phyloP scores from a whole-genome alignment of 257 asterid species.

The Primulina tabacum region DNA sequence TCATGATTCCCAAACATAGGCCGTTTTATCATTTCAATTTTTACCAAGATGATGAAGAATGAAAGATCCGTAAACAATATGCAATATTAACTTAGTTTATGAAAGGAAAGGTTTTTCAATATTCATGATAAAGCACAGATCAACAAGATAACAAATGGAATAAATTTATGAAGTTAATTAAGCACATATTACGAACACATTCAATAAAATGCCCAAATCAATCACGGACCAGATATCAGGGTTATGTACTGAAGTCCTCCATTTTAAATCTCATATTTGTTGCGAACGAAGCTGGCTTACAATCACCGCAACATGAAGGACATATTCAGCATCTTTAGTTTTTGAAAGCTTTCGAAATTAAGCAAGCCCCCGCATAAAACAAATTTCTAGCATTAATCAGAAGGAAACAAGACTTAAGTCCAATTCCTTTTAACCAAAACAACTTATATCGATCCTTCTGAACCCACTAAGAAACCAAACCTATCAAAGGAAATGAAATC shows the following conservation, averaged over 20 bases:
- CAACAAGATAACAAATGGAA: not conserved
- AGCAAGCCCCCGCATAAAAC: not conserved
- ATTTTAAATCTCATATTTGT: no score
- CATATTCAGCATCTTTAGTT: not conserved
- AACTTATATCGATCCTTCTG: slow-evolving; percentile 12
- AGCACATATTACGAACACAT: not conserved
- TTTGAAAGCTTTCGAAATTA: not conserved
- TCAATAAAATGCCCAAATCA: not conserved
- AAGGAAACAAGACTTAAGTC: slow-evolving; percentile 1
- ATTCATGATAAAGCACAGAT: not conserved
- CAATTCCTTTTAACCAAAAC: slow-evolving; percentile 14
- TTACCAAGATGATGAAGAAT: not conserved
- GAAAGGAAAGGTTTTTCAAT: not conserved
- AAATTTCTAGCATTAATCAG: slow-evolving; percentile 12
- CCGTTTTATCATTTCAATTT: not conserved
- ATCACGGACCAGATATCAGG: not conserved
- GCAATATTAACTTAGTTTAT: not conserved
- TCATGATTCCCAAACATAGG: not conserved
- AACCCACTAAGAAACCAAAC: slow-evolving; percentile 13
- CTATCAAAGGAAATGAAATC: not conserved
- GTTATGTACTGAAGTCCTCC: not conserved
- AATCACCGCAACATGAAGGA: not conserved
- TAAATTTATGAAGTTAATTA: not conserved
- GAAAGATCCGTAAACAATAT: not conserved
- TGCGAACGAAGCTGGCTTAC: not conserved